Percentiles rank a stretch among this genome's conserved stretches.
phyloP scores from a whole-genome alignment of 1,139 yeast genomes.

The Yarrowia galli region DNA sequence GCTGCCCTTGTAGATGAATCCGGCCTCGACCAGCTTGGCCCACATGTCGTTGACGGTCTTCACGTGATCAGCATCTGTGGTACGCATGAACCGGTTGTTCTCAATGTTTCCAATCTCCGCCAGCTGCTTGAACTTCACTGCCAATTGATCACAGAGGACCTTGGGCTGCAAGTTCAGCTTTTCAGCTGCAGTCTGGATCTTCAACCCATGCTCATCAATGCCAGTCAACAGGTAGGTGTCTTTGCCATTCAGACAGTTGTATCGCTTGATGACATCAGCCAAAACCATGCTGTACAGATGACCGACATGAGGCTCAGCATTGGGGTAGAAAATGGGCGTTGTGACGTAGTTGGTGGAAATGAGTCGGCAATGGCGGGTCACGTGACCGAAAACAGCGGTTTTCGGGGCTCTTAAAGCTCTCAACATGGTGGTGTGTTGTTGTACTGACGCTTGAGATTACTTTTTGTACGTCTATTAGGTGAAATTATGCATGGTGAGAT shows the following conservation, averaged over 20 bases:
- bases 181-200: conserved; percentile 80
- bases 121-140: conserved; percentile 66
- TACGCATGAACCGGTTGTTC: conserved; percentile 83
- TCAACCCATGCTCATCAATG: conserved; percentile 96
- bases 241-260: conserved; percentile 53
- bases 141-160: conserved; percentile 73
- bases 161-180: conserved; percentile 64
- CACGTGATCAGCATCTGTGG: conserved; percentile 84
- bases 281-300: conserved; percentile 88
- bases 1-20: conserved; percentile 77
- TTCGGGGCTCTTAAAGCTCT: background rate
- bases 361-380: background rate
- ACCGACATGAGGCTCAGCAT: conserved; percentile 94
- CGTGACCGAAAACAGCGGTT: background rate
- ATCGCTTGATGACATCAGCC: conserved; percentile 75
- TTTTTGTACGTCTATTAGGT: background rate
- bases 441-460: no score
- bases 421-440: background rate
- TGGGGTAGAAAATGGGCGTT: conserved; percentile 95
- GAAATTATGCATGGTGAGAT: conserved; percentile 2
- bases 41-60: conserved; percentile 72
- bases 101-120: conserved; percentile 64
- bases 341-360: conserved; percentile 61
- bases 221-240: conserved; percentile 78
- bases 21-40: conserved; percentile 64